Evolutionary conservation across 257 asterid genomes (phyloP).

Genomic region (Plantago ovata): DNA sequence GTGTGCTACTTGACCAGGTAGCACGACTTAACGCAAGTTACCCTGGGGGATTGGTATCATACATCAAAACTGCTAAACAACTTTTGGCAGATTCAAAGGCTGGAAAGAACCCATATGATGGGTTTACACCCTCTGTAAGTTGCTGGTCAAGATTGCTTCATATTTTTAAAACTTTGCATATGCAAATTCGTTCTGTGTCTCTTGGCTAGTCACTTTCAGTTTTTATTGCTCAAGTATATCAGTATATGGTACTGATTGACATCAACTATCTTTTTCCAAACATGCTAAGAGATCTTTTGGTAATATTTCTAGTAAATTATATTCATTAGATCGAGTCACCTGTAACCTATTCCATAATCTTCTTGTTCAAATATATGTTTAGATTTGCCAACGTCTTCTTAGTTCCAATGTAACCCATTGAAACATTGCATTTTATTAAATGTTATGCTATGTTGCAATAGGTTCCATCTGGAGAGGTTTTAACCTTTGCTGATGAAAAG

Average conservation of each 20-base stretch:
- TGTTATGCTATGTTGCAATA: constrained; percentile 25
- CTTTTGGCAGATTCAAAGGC: constrained; percentile 94
- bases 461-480: constrained; percentile 95
- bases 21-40: constrained; percentile 80
- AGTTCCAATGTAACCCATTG: constrained; percentile 1
- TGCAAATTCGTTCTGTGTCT: constrained; percentile 7
- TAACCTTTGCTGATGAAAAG: constrained; percentile 66
- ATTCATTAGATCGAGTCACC: no score
- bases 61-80: constrained; percentile 78
- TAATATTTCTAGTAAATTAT: no score
- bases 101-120: constrained; percentile 94
- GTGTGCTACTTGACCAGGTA: constrained; percentile 35
- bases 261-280: no score
- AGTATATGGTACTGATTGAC: no score
- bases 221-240: no score
- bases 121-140: constrained; percentile 94
- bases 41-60: constrained; percentile 80
- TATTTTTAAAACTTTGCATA: constrained; percentile 18
- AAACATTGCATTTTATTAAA: constrained; percentile 15
- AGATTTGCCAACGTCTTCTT: constrained; percentile 2
- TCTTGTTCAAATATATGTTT: no score
- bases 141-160: constrained; percentile 16
- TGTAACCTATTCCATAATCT: no score
- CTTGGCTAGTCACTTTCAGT: background rate
- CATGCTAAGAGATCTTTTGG: no score